phyloP scores from a whole-genome alignment of 2,329 filamentous ascomycete species.

The Niveomyces coronatus region DNA sequence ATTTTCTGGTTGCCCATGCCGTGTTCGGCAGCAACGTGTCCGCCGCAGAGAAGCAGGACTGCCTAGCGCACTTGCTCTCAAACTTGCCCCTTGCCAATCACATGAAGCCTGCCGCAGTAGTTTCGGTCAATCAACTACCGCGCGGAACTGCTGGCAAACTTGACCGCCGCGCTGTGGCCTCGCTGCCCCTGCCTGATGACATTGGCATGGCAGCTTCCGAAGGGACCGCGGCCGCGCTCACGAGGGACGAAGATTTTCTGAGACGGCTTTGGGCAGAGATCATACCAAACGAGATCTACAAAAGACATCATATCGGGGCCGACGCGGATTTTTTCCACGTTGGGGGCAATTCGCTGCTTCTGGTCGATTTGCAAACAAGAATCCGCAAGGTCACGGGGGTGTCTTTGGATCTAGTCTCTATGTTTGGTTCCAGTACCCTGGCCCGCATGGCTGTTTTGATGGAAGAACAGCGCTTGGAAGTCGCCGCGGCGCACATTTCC shows the following conservation, averaged over 20 bases:
- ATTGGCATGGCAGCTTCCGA: neutral
- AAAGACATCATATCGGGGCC: conserved; percentile 3
- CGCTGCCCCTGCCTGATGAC: conserved; percentile 16
- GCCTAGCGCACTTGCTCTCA: conserved; percentile 11
- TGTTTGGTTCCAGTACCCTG: conserved; percentile 29
- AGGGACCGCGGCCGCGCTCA: neutral
- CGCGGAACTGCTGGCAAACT: conserved; percentile 17
- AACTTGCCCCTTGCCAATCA: conserved; percentile 21
- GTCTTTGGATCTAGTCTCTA: conserved; percentile 21
- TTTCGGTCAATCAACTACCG: conserved; percentile 12
- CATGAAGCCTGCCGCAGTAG: conserved; percentile 22
- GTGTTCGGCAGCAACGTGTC: conserved; percentile 11
- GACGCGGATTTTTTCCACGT: conserved; percentile 29
- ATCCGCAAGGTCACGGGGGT: conserved; percentile 24
- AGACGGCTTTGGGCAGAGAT: conserved; percentile 7
- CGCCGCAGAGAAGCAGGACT: conserved; percentile 3
- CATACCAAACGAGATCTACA: neutral
- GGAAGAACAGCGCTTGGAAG: conserved; percentile 15
- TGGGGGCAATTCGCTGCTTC: conserved; percentile 31
- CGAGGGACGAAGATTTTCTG: neutral
- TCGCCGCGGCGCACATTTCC: conserved; percentile 13
- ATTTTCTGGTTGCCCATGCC: conserved; percentile 17
- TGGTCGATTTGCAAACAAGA: conserved; percentile 25
- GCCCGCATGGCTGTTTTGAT: conserved; percentile 24
- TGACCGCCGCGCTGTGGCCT: conserved; percentile 19